Evolutionary conservation across 805 yeast genomes (phyloP), one percentile per base, ranked within the genome.

Genomic region (Saturnispora serradocipensis): DNA sequence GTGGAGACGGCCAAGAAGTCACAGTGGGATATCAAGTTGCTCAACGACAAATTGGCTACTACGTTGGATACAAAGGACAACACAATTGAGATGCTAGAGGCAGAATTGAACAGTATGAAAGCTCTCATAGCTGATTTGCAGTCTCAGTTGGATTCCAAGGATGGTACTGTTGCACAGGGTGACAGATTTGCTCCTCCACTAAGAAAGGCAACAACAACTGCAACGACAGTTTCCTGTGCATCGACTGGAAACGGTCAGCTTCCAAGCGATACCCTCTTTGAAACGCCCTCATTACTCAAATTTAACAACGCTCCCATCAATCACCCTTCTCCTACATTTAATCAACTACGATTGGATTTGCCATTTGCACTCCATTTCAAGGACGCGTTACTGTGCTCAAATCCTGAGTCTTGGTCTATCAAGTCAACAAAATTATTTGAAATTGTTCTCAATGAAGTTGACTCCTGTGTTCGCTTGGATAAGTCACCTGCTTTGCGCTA

Each of bases 1-100:
- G 96, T 88, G 6, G 80, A 84, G 46, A 79, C 82, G 55, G 96
- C 95, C 0, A 78, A 86, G 54, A 73, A 80, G 49, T 85, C 83
- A 52, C 77, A 82, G 5, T 75, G 82, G 61, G 80, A 78, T 34
- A 72, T 72, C 54, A 80, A 82, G 58, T 66, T 77, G 47, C 79
- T 81, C 57, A 85, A 85, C 58, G 68, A 75, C 34, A 80, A 76
- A 56, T 63, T 86, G 46, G 59, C 70, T 1, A 72, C 69, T 5
- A 76, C 76, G n/a, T 62, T 86, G 36, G 75, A 72, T 36, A 96
- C 88, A 63, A 82, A 82, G 61, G 88, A 88, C 59, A 65, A 70
- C 15, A 75, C 88, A 13, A 74, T 89, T 39, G 84, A 76, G 25
- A 74, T 80, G 52, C 69, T 88, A 53, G 81, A 78, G 56, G 75